Evolutionary conservation across 164 flowering plant genomes (phyloP), one percentile per base, ranked within the genome.

Genomic region (Stephania japonica): DNA sequence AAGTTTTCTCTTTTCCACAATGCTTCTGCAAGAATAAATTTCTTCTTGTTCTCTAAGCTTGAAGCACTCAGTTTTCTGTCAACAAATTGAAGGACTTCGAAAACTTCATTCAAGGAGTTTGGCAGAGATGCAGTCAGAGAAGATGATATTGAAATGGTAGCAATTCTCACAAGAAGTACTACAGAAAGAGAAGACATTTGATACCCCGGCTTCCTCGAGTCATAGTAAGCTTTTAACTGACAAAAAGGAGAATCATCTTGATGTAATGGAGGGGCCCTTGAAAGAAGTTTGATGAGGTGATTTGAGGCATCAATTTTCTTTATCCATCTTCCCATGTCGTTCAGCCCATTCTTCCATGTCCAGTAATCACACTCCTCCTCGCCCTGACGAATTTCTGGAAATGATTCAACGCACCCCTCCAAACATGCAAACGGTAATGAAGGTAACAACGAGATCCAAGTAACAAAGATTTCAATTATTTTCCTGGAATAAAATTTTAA

Each of bases 291-390:
- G 3, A 21, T 13, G 53, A 71, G 66, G 41, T 61, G 49, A 71
- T 26, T 3, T 44, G 10, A 44, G 38, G 24, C 43, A 27, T 47
- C n/a, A 11, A 6, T 65, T 19, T 18, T 14, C 24, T 27, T 18
- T 1, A 73, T 72, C 69, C 59, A 72, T 44, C 24, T 72, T 25
- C 27, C 1, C 75, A 73, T 49, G 9, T 73, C 64, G 6, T 73
- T 19, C n/a, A 26, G 7, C n/a, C 70, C 62, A 16, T 6, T 32
- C 0, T 13, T 44, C 14, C 25, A 12, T 18, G 64, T 23, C 69
- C 75, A 64, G 9, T 42, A 27, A 23, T 32, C 24, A 14, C 47
- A 2, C 47, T 13, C n/a, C 1, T 16, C 3, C 67, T 16, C 9
- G 24, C 11, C 24, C 14, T 4, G 14, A 24, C 26, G 24, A 24